Evolutionary conservation across 75 land plant genomes (phyloP), one percentile per base, ranked within the genome.

Genomic region (Sequoia sempervirens): DNA sequence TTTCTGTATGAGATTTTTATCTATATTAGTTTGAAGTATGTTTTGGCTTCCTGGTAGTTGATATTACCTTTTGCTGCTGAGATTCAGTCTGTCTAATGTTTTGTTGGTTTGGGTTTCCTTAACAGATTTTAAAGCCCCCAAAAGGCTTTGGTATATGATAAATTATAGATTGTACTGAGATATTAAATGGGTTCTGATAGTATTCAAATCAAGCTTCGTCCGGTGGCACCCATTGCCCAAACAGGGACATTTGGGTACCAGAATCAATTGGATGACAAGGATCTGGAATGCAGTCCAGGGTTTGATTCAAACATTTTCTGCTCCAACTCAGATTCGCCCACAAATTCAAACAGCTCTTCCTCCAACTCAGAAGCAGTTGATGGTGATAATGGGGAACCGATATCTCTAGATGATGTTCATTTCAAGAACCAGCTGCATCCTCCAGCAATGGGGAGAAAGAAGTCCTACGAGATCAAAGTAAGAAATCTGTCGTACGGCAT

Each of bases 401-500:
- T 78, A 45, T 43, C 12, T 10, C 2, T 78, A 40, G 79, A 75
- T 75, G 46, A 38, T 75, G 79, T 14, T 75, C 45, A 40, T 38
- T 38, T 40, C 18, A 40, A 40, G 45, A 40, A 34, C 2, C n/a
- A 41, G 26, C 43, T 7, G 20, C 6, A 75, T 75, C 26, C 43
- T 75, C 43, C 78, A 75, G 10, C 50, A 26, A 78, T 26, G 46
- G 80, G 30, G 50, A 78, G 80, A 78, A 78, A 26, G 8, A 78
- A 78, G 47, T 37, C 80, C 30, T 78, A 78, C 30, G 80, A 78
- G 47, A 78, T 78, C 80, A 78, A 78, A 78, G 80, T 78, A 10
- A 78, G 80, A 78, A 78, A 78, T 78, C 80, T 78, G 47, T 78
- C 80, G 1, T 78, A 78, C 28, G 46, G 50, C 14, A 78, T 78